Base-by-base conservation (phyloP, 2,329 filamentous ascomycete genomes). In the Pseudogymnoascus sp. region DNA sequence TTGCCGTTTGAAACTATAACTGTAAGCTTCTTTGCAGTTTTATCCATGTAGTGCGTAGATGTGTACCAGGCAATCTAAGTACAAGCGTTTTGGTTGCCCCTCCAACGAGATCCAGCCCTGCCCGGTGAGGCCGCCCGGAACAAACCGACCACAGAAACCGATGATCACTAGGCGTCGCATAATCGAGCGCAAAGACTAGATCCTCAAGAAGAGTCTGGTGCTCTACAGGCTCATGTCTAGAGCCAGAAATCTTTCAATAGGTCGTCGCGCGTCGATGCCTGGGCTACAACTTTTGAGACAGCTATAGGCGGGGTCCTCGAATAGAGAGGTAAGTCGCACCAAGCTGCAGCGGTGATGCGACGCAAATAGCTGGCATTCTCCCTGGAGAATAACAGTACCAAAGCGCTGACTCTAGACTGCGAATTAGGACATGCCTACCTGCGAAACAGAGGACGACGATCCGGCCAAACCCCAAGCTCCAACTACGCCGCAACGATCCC, bases 401-500 rank as follows among this genome's bases (percentile, higher is more conserved):
- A 34, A 34, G 10, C 4, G 10, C 50, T 56, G 10, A 56, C 50
- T 56, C n/a, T 21, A 11, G 25, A 34, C 50, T 21, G 28, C 16
- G 28, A 56, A 56, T 56, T 64, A 59, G 62, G 63, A 36, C 31
- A 62, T 64, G 42, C 28, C 28, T 56, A 59, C 59, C 60, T 18
- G 38, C 38, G 37, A 63, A 44, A 28, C 40, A 28, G 42, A 38
- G 50, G 53, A 62, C 16, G 50, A 63, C n/a, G 53, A 60, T 21
- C n/a, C 59, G 50, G 50, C 62, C 21, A 64, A 62, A 42, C 28
- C 64, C 18, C 62, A 66, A 34, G 40, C 34, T 31, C 62, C 53
- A 42, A 53, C 63, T 21, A 65, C 65, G 28, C 66, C 66, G 14
- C 63, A 63, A 34, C 66, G 65, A 37, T 62, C 62, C 42, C 59